These are phyloP conservation scores for Eugenia klotzschiana DNA, from an alignment of 441 rosid genomes.

Conservation along the genomic window DNA sequence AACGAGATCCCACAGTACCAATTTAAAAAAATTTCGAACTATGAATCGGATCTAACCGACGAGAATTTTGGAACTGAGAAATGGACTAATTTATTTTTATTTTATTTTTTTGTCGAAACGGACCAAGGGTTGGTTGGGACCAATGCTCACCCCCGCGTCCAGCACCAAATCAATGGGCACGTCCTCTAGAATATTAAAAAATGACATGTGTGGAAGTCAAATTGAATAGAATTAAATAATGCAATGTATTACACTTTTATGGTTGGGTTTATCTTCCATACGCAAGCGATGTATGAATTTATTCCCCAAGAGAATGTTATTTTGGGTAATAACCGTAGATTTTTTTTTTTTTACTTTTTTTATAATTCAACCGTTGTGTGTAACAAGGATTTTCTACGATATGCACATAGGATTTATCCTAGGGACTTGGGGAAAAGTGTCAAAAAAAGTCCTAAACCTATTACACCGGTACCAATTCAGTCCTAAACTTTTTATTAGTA, in stretches of 20 bases:
- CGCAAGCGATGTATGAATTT: neutral
- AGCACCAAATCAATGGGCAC: too few species aligned
- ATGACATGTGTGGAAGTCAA: neutral
- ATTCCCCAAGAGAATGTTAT: neutral
- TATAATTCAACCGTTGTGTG: neutral
- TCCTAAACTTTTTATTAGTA: too few species aligned
- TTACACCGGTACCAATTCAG: too few species aligned
- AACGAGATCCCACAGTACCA: too few species aligned
- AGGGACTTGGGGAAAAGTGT: neutral
- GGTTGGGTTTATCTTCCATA: neutral
- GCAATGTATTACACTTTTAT: neutral
- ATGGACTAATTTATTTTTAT: fast-evolving
- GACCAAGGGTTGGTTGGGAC: too few species aligned
- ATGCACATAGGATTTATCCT: neutral
- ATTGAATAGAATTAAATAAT: neutral
- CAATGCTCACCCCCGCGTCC: too few species aligned
- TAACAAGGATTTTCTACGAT: neutral
- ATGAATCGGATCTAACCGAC: too few species aligned
- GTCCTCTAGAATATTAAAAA: neutral
- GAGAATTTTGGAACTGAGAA: too few species aligned
- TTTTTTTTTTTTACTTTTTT: too few species aligned
- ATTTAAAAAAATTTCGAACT: too few species aligned
- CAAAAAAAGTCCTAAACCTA: too few species aligned
- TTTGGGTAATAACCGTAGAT: neutral
- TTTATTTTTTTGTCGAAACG: too few species aligned